Evolutionary conservation across 2,329 filamentous ascomycete species (phyloP).

Genomic region (Aspergillus melleus): DNA sequence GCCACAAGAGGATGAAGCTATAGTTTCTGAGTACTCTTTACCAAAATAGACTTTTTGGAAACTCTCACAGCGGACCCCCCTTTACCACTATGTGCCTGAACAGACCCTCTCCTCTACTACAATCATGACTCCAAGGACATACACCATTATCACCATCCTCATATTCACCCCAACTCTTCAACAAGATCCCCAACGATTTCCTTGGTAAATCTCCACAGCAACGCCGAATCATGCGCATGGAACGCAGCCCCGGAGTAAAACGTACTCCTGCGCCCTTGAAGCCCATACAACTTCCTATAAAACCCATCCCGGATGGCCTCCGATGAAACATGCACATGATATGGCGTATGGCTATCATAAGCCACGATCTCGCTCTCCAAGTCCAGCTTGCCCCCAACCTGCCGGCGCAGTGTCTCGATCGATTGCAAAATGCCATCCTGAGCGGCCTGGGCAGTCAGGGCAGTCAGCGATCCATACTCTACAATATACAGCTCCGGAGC

Average conservation of each 20-base stretch:
- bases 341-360: conserved; percentile 41
- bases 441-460: conserved; percentile 26
- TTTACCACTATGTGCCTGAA: too few relatives aligned
- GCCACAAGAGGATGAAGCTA: too few relatives aligned
- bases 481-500: neutral
- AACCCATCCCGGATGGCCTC: conserved; percentile 42
- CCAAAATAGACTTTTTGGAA: too few relatives aligned
- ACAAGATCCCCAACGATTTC: too few relatives aligned
- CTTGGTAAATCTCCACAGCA: conserved; percentile 18
- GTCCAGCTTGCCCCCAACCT: conserved; percentile 32
- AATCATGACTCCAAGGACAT: too few relatives aligned
- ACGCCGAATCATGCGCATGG: conserved; percentile 15
- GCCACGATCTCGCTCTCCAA: too few relatives aligned
- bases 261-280: conserved; percentile 46
- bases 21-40: too few relatives aligned
- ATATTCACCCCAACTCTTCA: neutral
- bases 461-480: neutral
- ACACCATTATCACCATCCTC: too few relatives aligned
- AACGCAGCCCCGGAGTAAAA: conserved; percentile 47
- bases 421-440: conserved; percentile 12
- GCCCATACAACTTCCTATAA: conserved; percentile 38
- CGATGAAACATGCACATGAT: conserved; percentile 32
- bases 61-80: too few relatives aligned
- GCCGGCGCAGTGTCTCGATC: conserved; percentile 28
- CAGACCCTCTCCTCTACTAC: too few relatives aligned